These are phyloP conservation scores for Phoma sp. DNA, from an alignment of 2,329 filamentous ascomycete genomes.

Conservation along the genomic window DNA sequence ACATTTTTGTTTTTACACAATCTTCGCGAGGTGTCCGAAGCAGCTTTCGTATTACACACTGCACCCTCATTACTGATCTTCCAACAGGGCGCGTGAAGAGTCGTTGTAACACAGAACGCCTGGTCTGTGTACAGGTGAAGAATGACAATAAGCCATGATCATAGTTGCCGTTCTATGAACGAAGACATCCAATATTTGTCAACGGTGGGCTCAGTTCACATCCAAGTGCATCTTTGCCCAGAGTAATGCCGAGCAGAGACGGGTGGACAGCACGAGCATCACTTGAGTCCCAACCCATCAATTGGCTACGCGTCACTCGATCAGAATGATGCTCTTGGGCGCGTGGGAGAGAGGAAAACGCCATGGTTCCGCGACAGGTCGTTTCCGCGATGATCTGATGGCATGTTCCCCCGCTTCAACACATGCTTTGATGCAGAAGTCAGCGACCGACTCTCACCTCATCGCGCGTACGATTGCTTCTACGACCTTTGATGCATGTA, in stretches of 20 bases:
- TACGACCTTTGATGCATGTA: constrained; percentile 25
- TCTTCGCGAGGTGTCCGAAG: constrained; percentile 1
- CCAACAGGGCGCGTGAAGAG: constrained; percentile 33
- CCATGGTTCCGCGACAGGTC: constrained; percentile 45
- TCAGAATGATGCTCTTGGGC: constrained; percentile 25
- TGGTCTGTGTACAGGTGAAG: constrained; percentile 41
- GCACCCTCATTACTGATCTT: constrained; percentile 26
- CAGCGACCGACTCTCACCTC: constrained; percentile 22
- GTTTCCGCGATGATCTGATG: constrained; percentile 37
- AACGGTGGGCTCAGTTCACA: constrained; percentile 15
- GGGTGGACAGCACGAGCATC: constrained; percentile 39
- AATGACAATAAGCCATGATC: constrained; percentile 19
- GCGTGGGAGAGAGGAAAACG: constrained; percentile 34
- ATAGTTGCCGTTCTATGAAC: background rate
- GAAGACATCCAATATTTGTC: constrained; percentile 25
- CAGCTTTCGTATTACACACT: background rate
- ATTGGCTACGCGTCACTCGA: constrained; percentile 27
- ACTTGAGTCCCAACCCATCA: constrained; percentile 32
- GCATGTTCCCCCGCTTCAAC: constrained; percentile 21
- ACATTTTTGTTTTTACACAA: background rate
- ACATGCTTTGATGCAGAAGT: constrained; percentile 18
- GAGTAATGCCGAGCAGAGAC: constrained; percentile 19
- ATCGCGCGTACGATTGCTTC: constrained; percentile 10
- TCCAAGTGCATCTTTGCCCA: constrained; percentile 22
- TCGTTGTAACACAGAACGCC: constrained; percentile 43